These are phyloP conservation scores for Agrocybe pediades DNA, from an alignment of 768 basidiomycete species.

Conservation along the genomic window DNA sequence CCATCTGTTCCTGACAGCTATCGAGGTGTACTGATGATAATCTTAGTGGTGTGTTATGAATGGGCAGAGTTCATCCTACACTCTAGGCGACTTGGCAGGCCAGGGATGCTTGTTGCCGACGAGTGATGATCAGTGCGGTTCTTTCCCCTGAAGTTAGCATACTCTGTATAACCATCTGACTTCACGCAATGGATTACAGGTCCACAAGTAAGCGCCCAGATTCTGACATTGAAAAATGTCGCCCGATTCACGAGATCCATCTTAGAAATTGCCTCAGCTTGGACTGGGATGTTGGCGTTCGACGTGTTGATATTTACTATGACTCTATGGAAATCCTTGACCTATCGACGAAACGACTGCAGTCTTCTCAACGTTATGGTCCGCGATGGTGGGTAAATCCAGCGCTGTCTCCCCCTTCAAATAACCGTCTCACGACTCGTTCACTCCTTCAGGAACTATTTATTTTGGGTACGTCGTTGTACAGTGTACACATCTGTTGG, in stretches of 20 bases:
- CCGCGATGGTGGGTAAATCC: slow-evolving; percentile 38
- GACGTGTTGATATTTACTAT: slow-evolving; percentile 43
- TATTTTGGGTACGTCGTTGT: slow-evolving; percentile 40
- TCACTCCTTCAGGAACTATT: slow-evolving; percentile 31
- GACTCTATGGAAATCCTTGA: slow-evolving; percentile 38
- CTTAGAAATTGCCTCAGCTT: slow-evolving; percentile 32
- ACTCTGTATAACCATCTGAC: background rate
- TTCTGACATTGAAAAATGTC: background rate
- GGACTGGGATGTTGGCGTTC: slow-evolving; percentile 41
- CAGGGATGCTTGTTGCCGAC: slow-evolving; percentile 26
- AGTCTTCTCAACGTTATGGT: slow-evolving; percentile 35
- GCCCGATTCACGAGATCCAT: slow-evolving; percentile 14
- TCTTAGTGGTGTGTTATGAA: slow-evolving; percentile 25
- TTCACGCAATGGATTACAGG: background rate
- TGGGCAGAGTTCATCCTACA: slow-evolving; percentile 7
- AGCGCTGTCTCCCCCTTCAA: background rate
- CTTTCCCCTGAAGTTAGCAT: background rate
- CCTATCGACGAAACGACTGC: slow-evolving; percentile 17
- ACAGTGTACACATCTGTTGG: background rate
- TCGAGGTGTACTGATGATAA: background rate
- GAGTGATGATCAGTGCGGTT: slow-evolving; percentile 19
- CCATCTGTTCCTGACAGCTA: background rate
- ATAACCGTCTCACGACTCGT: background rate
- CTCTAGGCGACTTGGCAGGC: slow-evolving; percentile 7
- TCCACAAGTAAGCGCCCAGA: slow-evolving; percentile 6